Conservation (phyloP, 805 yeast species). For the Brettanomyces bruxellensis region DNA sequence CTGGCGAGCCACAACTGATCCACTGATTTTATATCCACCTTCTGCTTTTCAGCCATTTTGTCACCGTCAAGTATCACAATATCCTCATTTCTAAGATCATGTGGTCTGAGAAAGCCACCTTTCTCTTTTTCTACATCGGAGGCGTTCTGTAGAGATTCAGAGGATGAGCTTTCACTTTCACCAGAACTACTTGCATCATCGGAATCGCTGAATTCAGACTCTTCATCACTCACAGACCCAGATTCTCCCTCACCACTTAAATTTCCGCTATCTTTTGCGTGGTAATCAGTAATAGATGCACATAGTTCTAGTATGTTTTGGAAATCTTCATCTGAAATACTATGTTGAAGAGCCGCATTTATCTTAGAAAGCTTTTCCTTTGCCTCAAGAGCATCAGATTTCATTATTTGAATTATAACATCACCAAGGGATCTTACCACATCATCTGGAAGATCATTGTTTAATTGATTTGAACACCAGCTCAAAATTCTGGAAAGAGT, state of each 20-base stretch:
- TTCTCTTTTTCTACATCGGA: constrained; percentile 3
- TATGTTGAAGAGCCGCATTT: constrained; percentile 37
- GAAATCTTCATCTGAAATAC: constrained; percentile 34
- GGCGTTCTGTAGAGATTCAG: constrained; percentile 22
- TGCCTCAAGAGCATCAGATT: constrained; percentile 35
- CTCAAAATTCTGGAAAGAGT: constrained; percentile 49
- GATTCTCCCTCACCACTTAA: constrained; percentile 29
- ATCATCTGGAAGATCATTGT: constrained; percentile 69
- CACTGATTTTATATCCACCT: constrained; percentile 5
- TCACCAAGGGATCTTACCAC: constrained; percentile 67
- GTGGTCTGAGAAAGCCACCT: constrained; percentile 6
- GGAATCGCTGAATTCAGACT: constrained; percentile 28
- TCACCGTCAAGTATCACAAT: background rate
- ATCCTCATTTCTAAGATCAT: constrained; percentile 7
- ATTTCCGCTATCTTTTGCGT: constrained; percentile 10
- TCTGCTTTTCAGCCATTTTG: background rate
- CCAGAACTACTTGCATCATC: constrained; percentile 23
- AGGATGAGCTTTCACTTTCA: constrained; percentile 19
- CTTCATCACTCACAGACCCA: constrained; percentile 26
- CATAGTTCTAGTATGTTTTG: constrained; percentile 36
- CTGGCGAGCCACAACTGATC: constrained; percentile 46
- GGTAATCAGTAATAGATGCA: constrained; percentile 44
- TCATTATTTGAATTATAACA: constrained; percentile 45
- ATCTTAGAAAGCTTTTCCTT: constrained; percentile 38
- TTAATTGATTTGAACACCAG: constrained; percentile 48